These are phyloP conservation scores for Alternaria gansuensis DNA, from an alignment of 2,329 filamentous ascomycete species.

Conservation along the genomic window DNA sequence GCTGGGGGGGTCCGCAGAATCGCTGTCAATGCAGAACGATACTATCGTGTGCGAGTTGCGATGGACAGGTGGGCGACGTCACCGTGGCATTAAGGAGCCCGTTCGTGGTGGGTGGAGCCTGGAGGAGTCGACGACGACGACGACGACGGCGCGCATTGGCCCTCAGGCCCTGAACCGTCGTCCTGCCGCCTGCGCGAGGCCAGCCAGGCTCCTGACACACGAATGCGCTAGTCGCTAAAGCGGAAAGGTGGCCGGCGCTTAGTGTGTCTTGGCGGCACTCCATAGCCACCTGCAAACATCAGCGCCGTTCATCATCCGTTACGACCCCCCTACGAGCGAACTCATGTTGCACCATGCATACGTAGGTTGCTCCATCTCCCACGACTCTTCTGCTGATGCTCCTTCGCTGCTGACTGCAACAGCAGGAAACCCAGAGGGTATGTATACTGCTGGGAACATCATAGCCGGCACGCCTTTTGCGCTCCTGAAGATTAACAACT, in stretches of 20 bases:
- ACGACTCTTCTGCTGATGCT: not conserved
- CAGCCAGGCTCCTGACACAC: slow-evolving; percentile 22
- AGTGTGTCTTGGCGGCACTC: slow-evolving; percentile 4
- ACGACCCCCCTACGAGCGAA: no score
- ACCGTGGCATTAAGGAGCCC: slow-evolving; percentile 24
- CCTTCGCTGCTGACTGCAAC: not conserved
- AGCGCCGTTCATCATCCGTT: not conserved
- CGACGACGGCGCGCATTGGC: slow-evolving; percentile 18
- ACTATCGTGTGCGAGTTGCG: slow-evolving; percentile 10
- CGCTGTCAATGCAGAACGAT: slow-evolving; percentile 6
- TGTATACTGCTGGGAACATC: not conserved
- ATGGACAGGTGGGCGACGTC: slow-evolving; percentile 19
- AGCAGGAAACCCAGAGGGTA: not conserved
- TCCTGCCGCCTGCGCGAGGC: slow-evolving; percentile 21
- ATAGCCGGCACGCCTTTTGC: no score
- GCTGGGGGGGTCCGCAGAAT: slow-evolving; percentile 3
- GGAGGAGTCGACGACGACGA: slow-evolving; percentile 15
- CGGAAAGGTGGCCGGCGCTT: slow-evolving; percentile 18
- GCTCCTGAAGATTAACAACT: not conserved
- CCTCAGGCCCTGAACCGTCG: slow-evolving; percentile 16
- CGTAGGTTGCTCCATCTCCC: no score
- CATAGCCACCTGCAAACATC: slow-evolving; percentile 2
- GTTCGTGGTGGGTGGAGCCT: slow-evolving; percentile 11
- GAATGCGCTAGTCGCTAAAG: slow-evolving; percentile 12
- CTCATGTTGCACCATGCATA: no score